Conservation (phyloP, 441 rosid genomes). For the Pelargonium myrrhifolium region DNA sequence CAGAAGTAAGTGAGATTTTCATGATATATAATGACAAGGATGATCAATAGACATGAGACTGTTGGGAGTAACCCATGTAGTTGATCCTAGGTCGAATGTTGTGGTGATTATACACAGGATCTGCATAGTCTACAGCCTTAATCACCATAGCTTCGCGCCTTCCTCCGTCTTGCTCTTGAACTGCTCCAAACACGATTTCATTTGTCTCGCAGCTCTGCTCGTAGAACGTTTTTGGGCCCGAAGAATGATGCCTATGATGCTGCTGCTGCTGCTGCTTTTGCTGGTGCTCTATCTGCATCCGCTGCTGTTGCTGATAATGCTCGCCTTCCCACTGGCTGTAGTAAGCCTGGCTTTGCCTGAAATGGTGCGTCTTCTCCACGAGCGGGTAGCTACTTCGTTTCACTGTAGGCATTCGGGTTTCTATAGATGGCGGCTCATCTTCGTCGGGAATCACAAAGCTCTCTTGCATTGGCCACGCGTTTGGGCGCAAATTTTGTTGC, state of each 20-base stretch:
- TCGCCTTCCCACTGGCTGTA: constrained; percentile 36
- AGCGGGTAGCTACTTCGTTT: constrained; percentile 43
- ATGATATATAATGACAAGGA: background rate
- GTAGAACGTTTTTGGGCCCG: constrained; percentile 46
- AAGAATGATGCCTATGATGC: constrained; percentile 37
- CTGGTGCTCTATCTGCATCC: constrained; percentile 27
- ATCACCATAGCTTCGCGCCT: constrained; percentile 79
- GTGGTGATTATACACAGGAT: constrained; percentile 45
- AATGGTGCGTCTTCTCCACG: constrained; percentile 31
- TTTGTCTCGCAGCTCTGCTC: constrained; percentile 72
- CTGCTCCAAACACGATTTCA: constrained; percentile 85
- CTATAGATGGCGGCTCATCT: constrained; percentile 73
- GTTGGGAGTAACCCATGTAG: constrained; percentile 42
- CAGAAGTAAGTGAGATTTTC: too few relatives aligned
- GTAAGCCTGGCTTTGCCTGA: constrained; percentile 44
- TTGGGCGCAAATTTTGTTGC: constrained; percentile 23
- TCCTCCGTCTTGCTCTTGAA: constrained; percentile 89
- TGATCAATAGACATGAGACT: constrained; percentile 24
- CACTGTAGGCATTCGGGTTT: constrained; percentile 41
- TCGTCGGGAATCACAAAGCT: constrained; percentile 69
- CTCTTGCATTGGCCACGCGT: constrained; percentile 73
- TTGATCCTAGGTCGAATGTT: constrained; percentile 60
- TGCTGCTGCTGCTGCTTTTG: constrained; percentile 39
- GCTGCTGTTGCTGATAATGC: constrained; percentile 37
- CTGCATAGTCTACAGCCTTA: constrained; percentile 79